phyloP scores from a whole-genome alignment of 495 filamentous ascomycete species.

The Tuber indicum region DNA sequence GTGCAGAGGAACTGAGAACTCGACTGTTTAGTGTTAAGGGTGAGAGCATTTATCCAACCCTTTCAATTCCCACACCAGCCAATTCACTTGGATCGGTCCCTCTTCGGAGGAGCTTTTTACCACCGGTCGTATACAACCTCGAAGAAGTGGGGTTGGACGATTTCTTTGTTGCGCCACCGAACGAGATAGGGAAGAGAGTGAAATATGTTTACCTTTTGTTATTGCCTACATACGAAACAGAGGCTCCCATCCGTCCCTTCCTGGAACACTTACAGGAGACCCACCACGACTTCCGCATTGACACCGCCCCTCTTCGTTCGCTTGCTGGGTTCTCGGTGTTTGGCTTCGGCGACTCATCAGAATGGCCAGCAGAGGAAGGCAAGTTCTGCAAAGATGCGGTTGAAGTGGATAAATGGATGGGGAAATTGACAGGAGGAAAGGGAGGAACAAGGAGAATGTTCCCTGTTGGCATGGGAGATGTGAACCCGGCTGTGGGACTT shows the following conservation, averaged over 20 bases:
- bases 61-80: conserved; percentile 43
- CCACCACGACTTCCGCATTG: conserved; percentile 91
- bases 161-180: conserved; percentile 64
- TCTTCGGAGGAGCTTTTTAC: conserved; percentile 46
- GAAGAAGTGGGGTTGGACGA: conserved; percentile 85
- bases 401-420: conserved; percentile 90
- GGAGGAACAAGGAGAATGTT: conserved; percentile 56
- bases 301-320: conserved; percentile 70
- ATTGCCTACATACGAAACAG: conserved; percentile 85
- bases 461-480: conserved; percentile 80
- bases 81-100: conserved; percentile 27
- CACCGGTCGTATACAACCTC: conserved; percentile 67
- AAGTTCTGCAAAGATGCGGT: conserved; percentile 88
- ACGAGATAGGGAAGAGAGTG: conserved; percentile 43
- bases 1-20: conserved; percentile 51
- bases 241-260: conserved; percentile 75
- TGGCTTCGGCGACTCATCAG: conserved; percentile 83
- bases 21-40: conserved; percentile 35
- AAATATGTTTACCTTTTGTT: conserved; percentile 76
- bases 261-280: conserved; percentile 79
- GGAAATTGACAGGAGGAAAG: conserved; percentile 74
- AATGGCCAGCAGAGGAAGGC: conserved; percentile 82
- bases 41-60: conserved; percentile 27
- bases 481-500: conserved; percentile 52
- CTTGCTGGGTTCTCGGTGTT: conserved; percentile 87